Percentiles rank a stretch among this genome's conserved stretches.
These are phyloP conservation scores for Primulina tabacum DNA, from an alignment of 257 asterid genomes.

Conservation along the genomic window DNA sequence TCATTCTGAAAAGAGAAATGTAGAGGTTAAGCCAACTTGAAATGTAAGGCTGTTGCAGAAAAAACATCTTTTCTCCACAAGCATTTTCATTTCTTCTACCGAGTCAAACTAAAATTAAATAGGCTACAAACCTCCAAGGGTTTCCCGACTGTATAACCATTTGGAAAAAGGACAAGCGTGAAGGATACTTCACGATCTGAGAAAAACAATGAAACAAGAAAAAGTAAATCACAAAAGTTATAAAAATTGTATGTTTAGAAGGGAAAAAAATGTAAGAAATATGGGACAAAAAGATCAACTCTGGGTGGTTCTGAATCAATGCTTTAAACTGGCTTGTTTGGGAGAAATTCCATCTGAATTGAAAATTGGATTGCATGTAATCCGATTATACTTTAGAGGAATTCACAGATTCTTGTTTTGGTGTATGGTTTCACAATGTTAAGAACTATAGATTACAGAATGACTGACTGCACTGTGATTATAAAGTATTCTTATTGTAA, in stretches of 20 bases:
- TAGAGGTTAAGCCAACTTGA: slow-evolving; percentile 19
- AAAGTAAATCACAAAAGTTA: neutral
- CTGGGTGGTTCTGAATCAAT: neutral
- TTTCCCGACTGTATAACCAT: slow-evolving; percentile 81
- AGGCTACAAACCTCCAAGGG: slow-evolving; percentile 60
- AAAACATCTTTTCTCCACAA: slow-evolving; percentile 5
- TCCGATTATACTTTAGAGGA: no score
- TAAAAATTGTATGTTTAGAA: slow-evolving; percentile 5
- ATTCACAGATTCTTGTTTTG: neutral
- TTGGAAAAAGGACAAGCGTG: slow-evolving; percentile 66
- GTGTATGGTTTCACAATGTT: neutral
- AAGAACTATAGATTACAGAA: neutral
- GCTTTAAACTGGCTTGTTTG: neutral
- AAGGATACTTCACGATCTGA: slow-evolving; percentile 79
- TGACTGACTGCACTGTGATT: neutral
- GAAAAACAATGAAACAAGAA: slow-evolving; percentile 18
- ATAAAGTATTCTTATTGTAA: neutral
- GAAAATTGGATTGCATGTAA: neutral
- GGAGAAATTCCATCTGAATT: neutral
- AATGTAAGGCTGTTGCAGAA: slow-evolving; percentile 5
- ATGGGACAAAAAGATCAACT: neutral
- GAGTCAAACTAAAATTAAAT: slow-evolving; percentile 18
- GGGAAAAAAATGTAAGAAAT: neutral
- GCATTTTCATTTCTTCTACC: slow-evolving; percentile 5
- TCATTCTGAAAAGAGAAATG: slow-evolving; percentile 50